Conservation (phyloP, 495 filamentous ascomycete species). For the Hypoxylon lienhwacheense region DNA sequence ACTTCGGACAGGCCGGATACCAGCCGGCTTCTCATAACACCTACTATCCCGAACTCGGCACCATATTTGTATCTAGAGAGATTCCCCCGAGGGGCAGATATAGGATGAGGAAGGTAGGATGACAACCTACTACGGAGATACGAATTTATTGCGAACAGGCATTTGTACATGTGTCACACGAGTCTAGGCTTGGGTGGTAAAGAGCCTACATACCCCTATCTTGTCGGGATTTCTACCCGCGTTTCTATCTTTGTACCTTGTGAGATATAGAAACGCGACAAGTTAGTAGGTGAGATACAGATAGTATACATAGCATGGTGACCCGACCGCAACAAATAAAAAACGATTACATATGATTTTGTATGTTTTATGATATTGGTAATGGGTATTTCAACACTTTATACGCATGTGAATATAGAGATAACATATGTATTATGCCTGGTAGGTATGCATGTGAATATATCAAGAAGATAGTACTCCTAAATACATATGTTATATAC, state of each 20-base stretch:
- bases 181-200: neutral
- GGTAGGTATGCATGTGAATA: too few relatives aligned
- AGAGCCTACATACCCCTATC: neutral
- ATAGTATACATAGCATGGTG: constrained; percentile 1
- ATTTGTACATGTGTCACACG: neutral
- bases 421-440: too few relatives aligned
- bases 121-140: constrained; percentile 1
- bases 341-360: neutral
- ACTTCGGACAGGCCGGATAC: too few relatives aligned
- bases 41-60: neutral
- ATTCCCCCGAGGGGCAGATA: neutral
- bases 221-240: neutral
- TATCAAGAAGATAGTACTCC: too few relatives aligned
- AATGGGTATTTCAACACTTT: neutral
- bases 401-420: too few relatives aligned
- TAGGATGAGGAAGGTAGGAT: neutral
- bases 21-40: neutral
- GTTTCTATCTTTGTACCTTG: neutral
- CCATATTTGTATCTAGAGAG: neutral
- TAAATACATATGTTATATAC: neutral
- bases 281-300: constrained; percentile 10
- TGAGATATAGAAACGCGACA: too few relatives aligned
- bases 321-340: neutral
- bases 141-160: neutral
- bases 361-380: neutral